Conservation (phyloP, 306 rosid genomes). For the Fragaria vesca region DNA sequence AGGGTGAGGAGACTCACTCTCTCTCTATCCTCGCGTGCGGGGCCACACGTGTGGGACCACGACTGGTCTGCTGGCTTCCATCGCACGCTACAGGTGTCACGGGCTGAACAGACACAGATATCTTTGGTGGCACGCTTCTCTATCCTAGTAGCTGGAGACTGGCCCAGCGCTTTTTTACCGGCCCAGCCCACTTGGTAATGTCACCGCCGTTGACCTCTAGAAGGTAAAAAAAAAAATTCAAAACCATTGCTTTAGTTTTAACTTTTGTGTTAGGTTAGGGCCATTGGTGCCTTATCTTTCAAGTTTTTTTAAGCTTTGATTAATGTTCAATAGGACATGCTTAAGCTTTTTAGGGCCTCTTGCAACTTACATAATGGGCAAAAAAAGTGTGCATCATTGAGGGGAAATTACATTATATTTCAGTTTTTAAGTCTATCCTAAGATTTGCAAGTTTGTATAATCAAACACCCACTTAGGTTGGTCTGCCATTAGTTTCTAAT, state of each 20-base stretch:
- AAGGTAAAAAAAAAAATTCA: background rate
- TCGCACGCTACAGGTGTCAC: slow-evolving; percentile 26
- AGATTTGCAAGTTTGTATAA: slow-evolving; percentile 46
- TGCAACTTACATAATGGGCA: background rate
- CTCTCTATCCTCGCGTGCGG: slow-evolving; percentile 30
- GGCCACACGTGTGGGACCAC: slow-evolving; percentile 41
- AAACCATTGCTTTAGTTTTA: background rate
- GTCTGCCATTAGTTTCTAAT: slow-evolving; percentile 44
- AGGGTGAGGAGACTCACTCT: background rate
- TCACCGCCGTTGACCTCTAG: slow-evolving; percentile 32
- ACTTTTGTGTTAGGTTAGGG: slow-evolving; percentile 9
- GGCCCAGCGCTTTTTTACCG: slow-evolving; percentile 34
- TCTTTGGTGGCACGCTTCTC: slow-evolving; percentile 30
- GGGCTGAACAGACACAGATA: background rate
- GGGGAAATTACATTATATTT: slow-evolving; percentile 11
- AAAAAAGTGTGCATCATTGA: slow-evolving; percentile 14
- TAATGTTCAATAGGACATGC: slow-evolving; percentile 1
- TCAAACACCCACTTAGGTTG: slow-evolving; percentile 52
- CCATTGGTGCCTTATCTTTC: background rate
- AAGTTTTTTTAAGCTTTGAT: slow-evolving; percentile 1
- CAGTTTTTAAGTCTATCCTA: slow-evolving; percentile 29
- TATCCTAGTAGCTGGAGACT: slow-evolving; percentile 17
- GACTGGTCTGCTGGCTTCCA: slow-evolving; percentile 29
- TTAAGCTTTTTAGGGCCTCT: slow-evolving; percentile 7
- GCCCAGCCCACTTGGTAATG: slow-evolving; percentile 28